Conservation (phyloP, 768 basidiomycete genomes). For the Phylloporus arenicola region DNA sequence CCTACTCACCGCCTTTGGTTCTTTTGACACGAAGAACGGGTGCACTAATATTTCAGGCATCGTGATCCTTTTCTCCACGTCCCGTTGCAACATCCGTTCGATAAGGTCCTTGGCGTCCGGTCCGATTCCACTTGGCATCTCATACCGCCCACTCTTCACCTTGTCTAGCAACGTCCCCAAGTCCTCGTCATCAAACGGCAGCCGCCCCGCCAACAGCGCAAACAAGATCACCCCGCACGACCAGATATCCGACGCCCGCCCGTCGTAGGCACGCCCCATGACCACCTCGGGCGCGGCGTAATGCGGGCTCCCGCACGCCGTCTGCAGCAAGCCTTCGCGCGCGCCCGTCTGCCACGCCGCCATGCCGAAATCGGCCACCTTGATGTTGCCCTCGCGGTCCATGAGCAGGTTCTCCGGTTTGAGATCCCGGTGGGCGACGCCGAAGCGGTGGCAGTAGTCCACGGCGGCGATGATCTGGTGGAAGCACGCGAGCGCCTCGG, state of each 20-base stretch:
- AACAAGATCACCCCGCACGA: constrained; percentile 93
- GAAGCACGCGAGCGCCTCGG: constrained; percentile 81
- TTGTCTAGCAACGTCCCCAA: constrained; percentile 70
- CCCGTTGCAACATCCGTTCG: constrained; percentile 70
- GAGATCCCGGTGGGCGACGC: constrained; percentile 89
- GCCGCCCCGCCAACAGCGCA: constrained; percentile 75
- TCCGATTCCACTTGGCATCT: constrained; percentile 69
- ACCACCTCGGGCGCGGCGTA: constrained; percentile 94
- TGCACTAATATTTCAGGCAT: constrained; percentile 77
- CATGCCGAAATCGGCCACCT: constrained; percentile 98
- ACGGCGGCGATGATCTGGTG: constrained; percentile 91
- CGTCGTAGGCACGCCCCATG: constrained; percentile 76
- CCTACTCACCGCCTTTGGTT: constrained; percentile 39
- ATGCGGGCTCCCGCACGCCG: constrained; percentile 91
- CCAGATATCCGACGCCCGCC: constrained; percentile 90
- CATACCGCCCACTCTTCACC: constrained; percentile 67
- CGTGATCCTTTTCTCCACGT: constrained; percentile 71
- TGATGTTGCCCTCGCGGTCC: constrained; percentile 79
- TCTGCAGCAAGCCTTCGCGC: constrained; percentile 56
- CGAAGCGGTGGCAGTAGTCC: constrained; percentile 91
- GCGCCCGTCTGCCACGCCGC: constrained; percentile 79
- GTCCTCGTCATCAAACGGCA: constrained; percentile 95
- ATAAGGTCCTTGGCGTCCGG: constrained; percentile 72
- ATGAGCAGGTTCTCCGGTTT: constrained; percentile 93
- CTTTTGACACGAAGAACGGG: constrained; percentile 65